A percentile compares a stretch with the other conserved stretches of the same genome.
phyloP scores from a whole-genome alignment of 495 filamentous ascomycete genomes.

The Evernia prunastri region DNA sequence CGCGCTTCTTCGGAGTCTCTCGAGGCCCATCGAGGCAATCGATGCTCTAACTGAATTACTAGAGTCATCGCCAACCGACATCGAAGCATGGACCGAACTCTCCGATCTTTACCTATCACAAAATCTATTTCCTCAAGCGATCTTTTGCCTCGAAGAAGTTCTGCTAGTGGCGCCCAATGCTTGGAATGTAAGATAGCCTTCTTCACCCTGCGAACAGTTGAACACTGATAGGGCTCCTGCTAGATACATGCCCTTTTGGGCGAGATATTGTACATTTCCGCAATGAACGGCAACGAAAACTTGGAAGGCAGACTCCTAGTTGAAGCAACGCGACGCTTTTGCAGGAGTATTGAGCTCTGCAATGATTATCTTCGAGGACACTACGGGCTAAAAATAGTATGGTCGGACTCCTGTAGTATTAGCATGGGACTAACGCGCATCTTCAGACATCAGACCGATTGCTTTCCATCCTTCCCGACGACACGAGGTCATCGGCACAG shows the following conservation, averaged over 20 bases:
- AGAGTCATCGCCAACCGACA: conserved; percentile 79
- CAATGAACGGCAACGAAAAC: conserved; percentile 37
- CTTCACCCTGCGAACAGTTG: conserved; percentile 10
- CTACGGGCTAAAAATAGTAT: conserved; percentile 80
- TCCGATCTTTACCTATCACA: conserved; percentile 75
- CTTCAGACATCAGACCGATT: conserved; percentile 24
- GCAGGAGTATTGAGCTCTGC: conserved; percentile 86
- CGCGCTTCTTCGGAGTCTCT: conserved; percentile 68
- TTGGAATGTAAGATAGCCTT: conserved; percentile 66
- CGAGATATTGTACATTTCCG: conserved; percentile 69
- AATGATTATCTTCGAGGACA: conserved; percentile 86
- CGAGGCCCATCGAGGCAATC: conserved; percentile 63
- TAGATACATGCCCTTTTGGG: conserved; percentile 84
- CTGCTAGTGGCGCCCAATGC: conserved; percentile 83
- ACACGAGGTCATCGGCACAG: conserved; percentile 1
- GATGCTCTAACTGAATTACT: conserved; percentile 66
- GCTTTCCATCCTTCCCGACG: conserved; percentile 6
- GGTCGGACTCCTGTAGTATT: conserved; percentile 25
- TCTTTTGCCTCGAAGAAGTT: conserved; percentile 87
- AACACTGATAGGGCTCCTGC: conserved; percentile 23
- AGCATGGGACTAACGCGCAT: conserved; percentile 3
- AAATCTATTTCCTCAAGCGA: conserved; percentile 70
- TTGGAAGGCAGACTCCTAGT: conserved; percentile 46
- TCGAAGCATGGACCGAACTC: conserved; percentile 91
- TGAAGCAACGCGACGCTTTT: conserved; percentile 75